A percentile compares a stretch with the other conserved stretches of the same genome.
Conservation (phyloP, 148 eudicot genomes). For the Salicornia ramosissima region DNA sequence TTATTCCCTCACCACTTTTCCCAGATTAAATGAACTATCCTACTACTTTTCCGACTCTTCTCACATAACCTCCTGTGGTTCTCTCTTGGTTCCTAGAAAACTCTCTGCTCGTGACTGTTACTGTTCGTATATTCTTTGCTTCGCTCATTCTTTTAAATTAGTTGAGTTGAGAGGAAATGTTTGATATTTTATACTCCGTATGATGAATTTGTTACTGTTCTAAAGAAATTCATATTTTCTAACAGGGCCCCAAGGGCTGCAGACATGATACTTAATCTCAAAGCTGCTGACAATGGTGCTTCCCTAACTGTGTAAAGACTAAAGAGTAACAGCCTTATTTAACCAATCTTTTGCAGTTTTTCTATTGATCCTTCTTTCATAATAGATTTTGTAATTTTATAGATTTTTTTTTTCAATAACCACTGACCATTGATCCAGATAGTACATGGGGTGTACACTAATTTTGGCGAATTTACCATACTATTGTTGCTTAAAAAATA, state of each 20-base stretch:
- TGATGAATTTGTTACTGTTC: background rate
- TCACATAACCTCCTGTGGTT: background rate
- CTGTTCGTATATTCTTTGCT: background rate
- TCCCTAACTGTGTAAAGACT: conserved; percentile 64
- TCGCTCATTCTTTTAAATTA: background rate
- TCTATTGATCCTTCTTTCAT: background rate
- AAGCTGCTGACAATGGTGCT: conserved; percentile 83
- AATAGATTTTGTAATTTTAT: background rate
- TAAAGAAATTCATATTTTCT: background rate
- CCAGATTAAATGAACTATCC: background rate
- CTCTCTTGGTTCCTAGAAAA: background rate
- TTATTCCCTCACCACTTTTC: background rate
- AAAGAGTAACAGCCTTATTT: conserved; percentile 23
- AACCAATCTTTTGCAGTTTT: background rate
- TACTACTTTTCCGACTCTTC: background rate
- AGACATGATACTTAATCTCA: conserved; percentile 81
- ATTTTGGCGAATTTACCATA: no score
- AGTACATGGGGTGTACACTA: no score
- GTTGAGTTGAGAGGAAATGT: background rate
- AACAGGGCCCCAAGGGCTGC: conserved; percentile 98
- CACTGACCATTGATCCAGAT: no score
- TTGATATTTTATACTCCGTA: background rate
- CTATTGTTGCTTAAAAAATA: no score
- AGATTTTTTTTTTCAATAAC: background rate
- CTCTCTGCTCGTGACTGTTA: background rate